A percentile compares a stretch with the other conserved stretches of the same genome.
These are phyloP conservation scores for Leptographium lundbergii DNA, from an alignment of 2,329 filamentous ascomycete genomes.

Conservation along the genomic window DNA sequence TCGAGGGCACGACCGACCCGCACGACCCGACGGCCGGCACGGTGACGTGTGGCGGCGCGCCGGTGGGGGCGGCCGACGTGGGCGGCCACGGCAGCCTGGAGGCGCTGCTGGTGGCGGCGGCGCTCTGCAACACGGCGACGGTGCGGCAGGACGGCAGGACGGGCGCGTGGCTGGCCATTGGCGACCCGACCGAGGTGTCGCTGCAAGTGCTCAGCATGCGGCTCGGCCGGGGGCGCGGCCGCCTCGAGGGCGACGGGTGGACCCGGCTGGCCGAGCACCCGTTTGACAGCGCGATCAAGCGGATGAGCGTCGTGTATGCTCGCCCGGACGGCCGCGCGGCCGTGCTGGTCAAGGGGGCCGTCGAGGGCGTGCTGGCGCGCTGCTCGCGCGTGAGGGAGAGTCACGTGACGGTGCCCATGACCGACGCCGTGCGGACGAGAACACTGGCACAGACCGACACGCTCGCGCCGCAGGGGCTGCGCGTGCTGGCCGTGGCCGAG, in stretches of 20 bases:
- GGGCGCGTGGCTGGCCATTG: slow-evolving; percentile 50
- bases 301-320: slow-evolving; percentile 62
- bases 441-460: slow-evolving; percentile 42
- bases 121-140: slow-evolving; percentile 54
- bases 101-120: slow-evolving; percentile 40
- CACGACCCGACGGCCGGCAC: slow-evolving; percentile 47
- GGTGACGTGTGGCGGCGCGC: slow-evolving; percentile 33
- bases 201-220: slow-evolving; percentile 63
- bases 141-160: slow-evolving; percentile 42
- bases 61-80: neutral
- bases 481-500: slow-evolving; percentile 60
- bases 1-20: slow-evolving; percentile 48
- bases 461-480: slow-evolving; percentile 55
- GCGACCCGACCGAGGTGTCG: slow-evolving; percentile 64
- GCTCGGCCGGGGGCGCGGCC: slow-evolving; percentile 46
- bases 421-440: slow-evolving; percentile 34
- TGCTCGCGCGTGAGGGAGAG: slow-evolving; percentile 36
- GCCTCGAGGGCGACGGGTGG: slow-evolving; percentile 40
- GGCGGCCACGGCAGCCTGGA: slow-evolving; percentile 20
- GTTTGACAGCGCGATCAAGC: slow-evolving; percentile 69
- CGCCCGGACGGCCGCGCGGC: slow-evolving; percentile 17
- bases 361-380: slow-evolving; percentile 46
- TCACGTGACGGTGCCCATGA: slow-evolving; percentile 29
- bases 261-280: slow-evolving; percentile 57
- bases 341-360: slow-evolving; percentile 50